These are phyloP conservation scores for Saussurea involucrata DNA, from an alignment of 129 eudicot genomes.

Conservation along the genomic window DNA sequence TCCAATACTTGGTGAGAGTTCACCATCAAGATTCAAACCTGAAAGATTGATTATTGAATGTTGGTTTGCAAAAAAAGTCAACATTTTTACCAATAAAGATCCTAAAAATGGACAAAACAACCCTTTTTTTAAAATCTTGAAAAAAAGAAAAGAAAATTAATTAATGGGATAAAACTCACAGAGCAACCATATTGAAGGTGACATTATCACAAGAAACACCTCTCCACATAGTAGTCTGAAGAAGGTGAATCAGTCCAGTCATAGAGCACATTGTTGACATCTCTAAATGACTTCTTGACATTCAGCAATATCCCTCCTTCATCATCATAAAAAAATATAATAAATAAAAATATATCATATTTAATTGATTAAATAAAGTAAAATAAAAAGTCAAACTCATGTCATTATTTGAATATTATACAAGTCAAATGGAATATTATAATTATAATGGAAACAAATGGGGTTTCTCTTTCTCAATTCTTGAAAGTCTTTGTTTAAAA, in stretches of 20 bases:
- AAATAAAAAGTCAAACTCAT: conserved; percentile 9
- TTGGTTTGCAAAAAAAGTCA: conserved; percentile 21
- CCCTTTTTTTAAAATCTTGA: not conserved
- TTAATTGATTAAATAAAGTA: not conserved
- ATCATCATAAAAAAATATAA: conserved; percentile 9
- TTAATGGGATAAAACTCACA: no score
- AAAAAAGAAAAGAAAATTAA: no score
- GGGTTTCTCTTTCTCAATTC: no score
- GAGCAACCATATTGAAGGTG: no score
- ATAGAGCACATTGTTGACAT: conserved; percentile 90
- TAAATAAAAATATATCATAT: not conserved
- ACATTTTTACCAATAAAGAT: conserved; percentile 10
- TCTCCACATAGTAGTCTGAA: conserved; percentile 81
- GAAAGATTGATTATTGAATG: conserved; percentile 85
- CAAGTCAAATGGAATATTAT: conserved; percentile 17
- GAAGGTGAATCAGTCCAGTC: conserved; percentile 94
- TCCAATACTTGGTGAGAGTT: conserved; percentile 89
- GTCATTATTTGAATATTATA: conserved; percentile 25
- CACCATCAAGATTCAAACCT: conserved; percentile 94
- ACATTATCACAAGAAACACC: no score
- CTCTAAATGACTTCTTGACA: conserved; percentile 94
- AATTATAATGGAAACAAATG: not conserved
- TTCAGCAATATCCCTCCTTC: conserved; percentile 77
- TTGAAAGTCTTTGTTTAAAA: no score
- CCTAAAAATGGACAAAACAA: not conserved